These are phyloP conservation scores for Tremellales sp. DNA, from an alignment of 1,284 basidiomycete species.

Conservation along the genomic window DNA sequence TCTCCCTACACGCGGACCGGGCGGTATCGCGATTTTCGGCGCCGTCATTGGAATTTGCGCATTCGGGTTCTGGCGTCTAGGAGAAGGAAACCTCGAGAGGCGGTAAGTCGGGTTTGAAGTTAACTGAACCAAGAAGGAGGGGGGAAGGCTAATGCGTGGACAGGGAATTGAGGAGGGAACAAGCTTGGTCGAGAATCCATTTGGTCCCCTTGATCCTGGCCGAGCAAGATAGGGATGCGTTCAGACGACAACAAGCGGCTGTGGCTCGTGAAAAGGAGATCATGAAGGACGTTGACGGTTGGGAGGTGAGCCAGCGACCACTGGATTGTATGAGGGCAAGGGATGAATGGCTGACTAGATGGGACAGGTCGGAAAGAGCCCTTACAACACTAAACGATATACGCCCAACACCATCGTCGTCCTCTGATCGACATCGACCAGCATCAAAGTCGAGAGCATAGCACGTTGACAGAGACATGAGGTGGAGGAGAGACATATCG, in stretches of 20 bases:
- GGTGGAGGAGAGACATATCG: too few relatives aligned
- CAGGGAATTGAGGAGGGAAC: slow-evolving; percentile 91
- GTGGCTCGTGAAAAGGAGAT: slow-evolving; percentile 79
- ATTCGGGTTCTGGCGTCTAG: slow-evolving; percentile 89
- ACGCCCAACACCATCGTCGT: slow-evolving; percentile 57
- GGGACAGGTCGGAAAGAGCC: slow-evolving; percentile 71
- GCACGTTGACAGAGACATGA: too few relatives aligned
- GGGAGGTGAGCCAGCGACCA: slow-evolving; percentile 69
- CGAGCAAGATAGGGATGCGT: slow-evolving; percentile 87
- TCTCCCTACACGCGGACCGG: slow-evolving; percentile 86
- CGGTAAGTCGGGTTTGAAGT: slow-evolving; percentile 67
- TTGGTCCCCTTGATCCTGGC: slow-evolving; percentile 87
- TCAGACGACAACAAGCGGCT: slow-evolving; percentile 76
- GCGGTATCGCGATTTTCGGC: slow-evolving; percentile 79
- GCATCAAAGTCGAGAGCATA: too few relatives aligned
- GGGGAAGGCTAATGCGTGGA: background rate
- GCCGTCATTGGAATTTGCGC: slow-evolving; percentile 78
- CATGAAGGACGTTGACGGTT: slow-evolving; percentile 91
- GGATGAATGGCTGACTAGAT: too few relatives aligned
- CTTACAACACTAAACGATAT: slow-evolving; percentile 81
- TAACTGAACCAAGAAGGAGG: background rate
- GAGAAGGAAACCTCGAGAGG: slow-evolving; percentile 85
- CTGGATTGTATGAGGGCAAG: background rate
- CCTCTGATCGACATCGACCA: too few relatives aligned
- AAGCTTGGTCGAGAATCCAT: slow-evolving; percentile 93